phyloP scores from a whole-genome alignment of 2,329 filamentous ascomycete species.

The Tolypocladium ovalisporum region DNA sequence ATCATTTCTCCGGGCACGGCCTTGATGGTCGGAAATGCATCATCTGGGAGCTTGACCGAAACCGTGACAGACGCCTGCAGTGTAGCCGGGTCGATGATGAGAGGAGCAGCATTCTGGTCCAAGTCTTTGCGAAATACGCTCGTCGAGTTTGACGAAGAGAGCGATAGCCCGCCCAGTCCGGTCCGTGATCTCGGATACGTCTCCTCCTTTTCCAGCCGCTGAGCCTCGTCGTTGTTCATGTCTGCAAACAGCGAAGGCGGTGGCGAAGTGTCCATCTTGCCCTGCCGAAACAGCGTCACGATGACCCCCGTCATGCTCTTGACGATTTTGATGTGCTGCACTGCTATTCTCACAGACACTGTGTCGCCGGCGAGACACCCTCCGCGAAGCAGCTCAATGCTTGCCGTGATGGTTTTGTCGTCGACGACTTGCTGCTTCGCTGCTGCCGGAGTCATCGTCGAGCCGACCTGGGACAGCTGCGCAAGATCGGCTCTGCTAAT shows the following conservation, averaged over 20 bases:
- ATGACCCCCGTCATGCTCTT: conserved; percentile 90
- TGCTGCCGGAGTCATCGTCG: conserved; percentile 18
- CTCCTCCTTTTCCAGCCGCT: conserved; percentile 65
- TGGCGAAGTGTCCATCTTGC: conserved; percentile 72
- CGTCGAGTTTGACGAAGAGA: conserved; percentile 76
- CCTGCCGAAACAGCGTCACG: conserved; percentile 82
- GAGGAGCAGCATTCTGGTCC: conserved; percentile 74
- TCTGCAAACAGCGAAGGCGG: conserved; percentile 37
- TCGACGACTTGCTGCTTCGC: conserved; percentile 35
- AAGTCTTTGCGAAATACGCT: conserved; percentile 95
- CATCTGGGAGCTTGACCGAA: conserved; percentile 76
- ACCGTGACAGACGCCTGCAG: conserved; percentile 72
- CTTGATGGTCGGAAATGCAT: conserved; percentile 84
- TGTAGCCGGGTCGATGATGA: conserved; percentile 75
- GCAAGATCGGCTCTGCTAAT: conserved; percentile 40
- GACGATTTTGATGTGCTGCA: conserved; percentile 81
- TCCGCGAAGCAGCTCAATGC: conserved; percentile 68
- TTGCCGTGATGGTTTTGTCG: conserved; percentile 75
- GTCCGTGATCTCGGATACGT: conserved; percentile 81
- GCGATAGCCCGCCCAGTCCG: conserved; percentile 73
- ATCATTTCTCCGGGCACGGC: conserved; percentile 89
- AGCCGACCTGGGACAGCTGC: conserved; percentile 18
- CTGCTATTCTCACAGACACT: conserved; percentile 66
- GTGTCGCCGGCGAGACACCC: conserved; percentile 81
- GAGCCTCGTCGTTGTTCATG: conserved; percentile 51